Evolutionary conservation across 2,329 filamentous ascomycete species (phyloP), one percentile per base, ranked within the genome.

Genomic region (Colletotrichum somersetense): DNA sequence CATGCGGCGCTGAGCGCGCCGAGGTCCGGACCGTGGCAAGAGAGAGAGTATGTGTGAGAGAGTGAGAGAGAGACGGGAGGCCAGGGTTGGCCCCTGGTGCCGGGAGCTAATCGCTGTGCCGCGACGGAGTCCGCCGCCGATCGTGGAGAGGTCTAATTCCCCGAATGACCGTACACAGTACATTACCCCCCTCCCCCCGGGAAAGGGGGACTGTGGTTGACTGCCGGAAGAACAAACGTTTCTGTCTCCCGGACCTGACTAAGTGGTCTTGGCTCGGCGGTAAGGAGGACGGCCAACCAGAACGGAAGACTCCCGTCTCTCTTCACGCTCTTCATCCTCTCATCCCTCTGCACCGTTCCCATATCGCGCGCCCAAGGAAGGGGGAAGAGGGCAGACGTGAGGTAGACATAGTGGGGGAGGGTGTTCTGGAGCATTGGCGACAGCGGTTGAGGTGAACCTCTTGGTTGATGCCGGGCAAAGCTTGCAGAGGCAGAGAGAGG

Each of bases 101-200:
- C 69, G 70, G 70, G 70, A 72, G 70, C 59, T 70, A 65, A 72
- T 65, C 70, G 70, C 33, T 55, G 40, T 59, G 55, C 66, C 69
- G 66, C 61, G 55, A 72, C 53, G 66, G 66, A 72, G 61, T 69
- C 66, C 66, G 69, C 48, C 62, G 70, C 53, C 66, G 66, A 70
- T 70, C 70, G 53, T 70, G 66, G 61, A 69, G 59, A 8, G 44
- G 48, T 48, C 52, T 30, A 70, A 70, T 42, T 20, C 66, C 42
- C 70, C 66, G 66, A 61, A 20, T 55, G 65, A 59, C 59, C 65
- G 62, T 38, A 38, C 20, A 46, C 20, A 46, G 44, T 46, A 44
- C 63, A 1, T n/a, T 20, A 20, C 16, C 42, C 12, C 44, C 4
- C 7, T 2, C 44, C 20, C 20, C 50, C 68, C 57, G 16, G 42